Percentiles rank a stretch among this genome's conserved stretches.
phyloP scores from a whole-genome alignment of 805 yeast species.

The Starmerella stellata region DNA sequence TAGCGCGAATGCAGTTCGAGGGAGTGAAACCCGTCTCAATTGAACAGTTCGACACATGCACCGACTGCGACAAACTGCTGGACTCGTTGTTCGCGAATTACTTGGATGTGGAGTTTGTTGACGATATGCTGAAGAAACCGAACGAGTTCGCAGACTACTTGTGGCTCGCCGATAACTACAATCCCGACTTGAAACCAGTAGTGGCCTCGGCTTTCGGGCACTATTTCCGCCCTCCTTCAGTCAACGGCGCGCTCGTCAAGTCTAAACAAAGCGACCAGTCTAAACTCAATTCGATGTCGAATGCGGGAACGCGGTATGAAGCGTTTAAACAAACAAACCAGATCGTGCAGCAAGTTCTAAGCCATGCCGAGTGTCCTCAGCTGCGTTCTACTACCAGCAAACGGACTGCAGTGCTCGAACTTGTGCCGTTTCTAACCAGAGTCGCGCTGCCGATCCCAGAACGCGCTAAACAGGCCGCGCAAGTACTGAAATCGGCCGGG shows the following conservation, averaged over 20 bases:
- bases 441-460: conserved; percentile 18
- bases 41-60: conserved; percentile 30
- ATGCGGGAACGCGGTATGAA: conserved; percentile 15
- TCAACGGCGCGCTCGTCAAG: conserved; percentile 9
- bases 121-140: conserved; percentile 32
- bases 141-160: conserved; percentile 57
- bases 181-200: conserved; percentile 11
- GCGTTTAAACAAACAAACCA: conserved; percentile 19
- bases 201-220: conserved; percentile 37
- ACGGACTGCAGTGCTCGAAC: conserved; percentile 15
- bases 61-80: conserved; percentile 44
- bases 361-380: conserved; percentile 9
- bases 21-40: conserved; percentile 33
- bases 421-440: conserved; percentile 20
- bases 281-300: not conserved
- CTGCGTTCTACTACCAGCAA: conserved; percentile 9
- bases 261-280: not conserved
- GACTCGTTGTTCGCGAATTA: conserved; percentile 51
- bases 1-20: conserved; percentile 47
- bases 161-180: conserved; percentile 39
- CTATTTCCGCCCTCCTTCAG: conserved; percentile 32
- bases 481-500: conserved; percentile 16
- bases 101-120: conserved; percentile 44
- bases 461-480: conserved; percentile 12
- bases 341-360: conserved; percentile 19